These are phyloP conservation scores for Cymodocea nodosa DNA, from an alignment of 116 monocot species.

Conservation along the genomic window DNA sequence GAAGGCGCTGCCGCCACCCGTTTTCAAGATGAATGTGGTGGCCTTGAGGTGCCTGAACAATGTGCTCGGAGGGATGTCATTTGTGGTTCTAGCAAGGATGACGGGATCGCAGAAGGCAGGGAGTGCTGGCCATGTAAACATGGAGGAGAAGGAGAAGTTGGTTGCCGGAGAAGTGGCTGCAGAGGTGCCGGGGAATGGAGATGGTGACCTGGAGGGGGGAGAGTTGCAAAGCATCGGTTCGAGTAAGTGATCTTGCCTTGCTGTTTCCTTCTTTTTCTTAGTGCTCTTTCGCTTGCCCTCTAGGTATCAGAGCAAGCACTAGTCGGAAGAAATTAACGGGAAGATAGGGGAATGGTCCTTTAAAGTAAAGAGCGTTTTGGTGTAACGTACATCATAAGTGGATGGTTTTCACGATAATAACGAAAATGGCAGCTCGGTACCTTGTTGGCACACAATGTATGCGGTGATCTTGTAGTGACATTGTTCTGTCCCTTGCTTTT, in stretches of 20 bases:
- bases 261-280: neutral
- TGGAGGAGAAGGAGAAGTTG: neutral
- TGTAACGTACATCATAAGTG: neutral
- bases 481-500: too few species aligned
- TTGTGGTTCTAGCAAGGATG: slow-evolving; percentile 62
- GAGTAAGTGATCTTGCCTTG: neutral
- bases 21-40: slow-evolving; percentile 63
- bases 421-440: neutral
- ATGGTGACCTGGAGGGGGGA: neutral
- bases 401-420: neutral
- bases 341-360: neutral
- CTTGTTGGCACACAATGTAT: too few species aligned
- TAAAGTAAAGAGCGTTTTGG: neutral
- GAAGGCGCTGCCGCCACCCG: slow-evolving; percentile 33
- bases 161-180: neutral
- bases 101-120: slow-evolving; percentile 74
- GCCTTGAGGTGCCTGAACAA: slow-evolving; percentile 77
- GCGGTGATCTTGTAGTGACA: too few species aligned
- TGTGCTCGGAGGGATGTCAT: slow-evolving; percentile 73
- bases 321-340: neutral
- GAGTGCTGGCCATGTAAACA: neutral
- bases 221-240: slow-evolving; percentile 1
- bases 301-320: neutral
- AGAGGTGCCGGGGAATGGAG: neutral
- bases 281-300: neutral